Base-by-base conservation (phyloP, 768 basidiomycete genomes). In the Mycena galopus region DNA sequence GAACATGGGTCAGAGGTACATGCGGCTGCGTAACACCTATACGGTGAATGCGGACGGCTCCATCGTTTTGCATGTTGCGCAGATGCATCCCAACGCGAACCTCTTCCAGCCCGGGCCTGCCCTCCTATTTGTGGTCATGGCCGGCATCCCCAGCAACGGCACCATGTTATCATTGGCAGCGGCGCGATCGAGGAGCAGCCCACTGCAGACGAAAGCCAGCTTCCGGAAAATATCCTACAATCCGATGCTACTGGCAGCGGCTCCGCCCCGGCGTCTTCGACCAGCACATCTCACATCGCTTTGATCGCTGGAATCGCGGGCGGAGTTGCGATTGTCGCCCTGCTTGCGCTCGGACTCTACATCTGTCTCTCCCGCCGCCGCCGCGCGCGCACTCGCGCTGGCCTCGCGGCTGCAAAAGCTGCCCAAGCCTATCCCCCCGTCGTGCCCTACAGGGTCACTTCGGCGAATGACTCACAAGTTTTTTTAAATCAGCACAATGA, bases 31-130 rank as follows among this genome's bases (percentile, higher is more conserved):
- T 81, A 93, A 89, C 77, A 94, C 96, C 0, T 97, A 92, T 83
- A 93, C 91, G 0, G 93, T 96, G 68, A 89, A 94, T 78, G 79
- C 78, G 19, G 90, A 96, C 73, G 93, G 94, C 23, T 89, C 91
- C 6, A 91, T 95, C 73, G 88, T 87, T 9, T 82, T 98, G 3
- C 92, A 97, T 79, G 93, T 95, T 56, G 83, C 93, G 0, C 96
- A 97, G 79, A 87, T 91, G 16, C 95, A 95, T 0, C 93, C 95
- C 0, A 95, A 94, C 81, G 85, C 96, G 16, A 93, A 94, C 78
- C 76, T 98, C 77, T 88, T 98, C 85, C 92, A 93, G 76, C 97
- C 97, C 10, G 97, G 97, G 11, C 96, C 97, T 14, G 93, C 89
- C 0, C 84, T 96, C 72, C 68, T 97, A 67, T 98, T 91, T 78